Percentiles rank a stretch among this genome's conserved stretches.
Conservation (phyloP, 495 filamentous ascomycete species). For the Trichodelitschia bisporula region DNA sequence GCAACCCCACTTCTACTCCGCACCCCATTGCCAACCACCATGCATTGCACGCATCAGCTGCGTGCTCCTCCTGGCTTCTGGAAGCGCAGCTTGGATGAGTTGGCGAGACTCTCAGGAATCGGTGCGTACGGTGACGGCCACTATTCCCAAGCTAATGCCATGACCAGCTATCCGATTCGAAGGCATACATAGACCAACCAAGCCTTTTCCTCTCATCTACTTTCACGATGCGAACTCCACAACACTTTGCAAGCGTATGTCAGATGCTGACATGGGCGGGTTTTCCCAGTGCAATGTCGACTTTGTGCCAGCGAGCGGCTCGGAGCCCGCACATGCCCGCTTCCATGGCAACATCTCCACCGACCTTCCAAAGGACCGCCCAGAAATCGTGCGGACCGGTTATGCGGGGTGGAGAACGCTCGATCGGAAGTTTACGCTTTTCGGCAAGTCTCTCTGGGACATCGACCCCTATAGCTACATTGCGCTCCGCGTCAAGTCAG, state of each 20-base stretch:
- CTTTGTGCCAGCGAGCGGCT: slow-evolving; percentile 21
- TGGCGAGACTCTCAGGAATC: background rate
- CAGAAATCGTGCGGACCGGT: slow-evolving; percentile 46
- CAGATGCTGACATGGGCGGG: slow-evolving; percentile 67
- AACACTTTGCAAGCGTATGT: slow-evolving; percentile 54
- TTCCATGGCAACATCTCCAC: slow-evolving; percentile 81
- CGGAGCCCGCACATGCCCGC: slow-evolving; percentile 30
- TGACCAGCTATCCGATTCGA: slow-evolving; percentile 21
- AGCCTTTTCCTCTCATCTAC: slow-evolving; percentile 31
- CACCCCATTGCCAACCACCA: no score
- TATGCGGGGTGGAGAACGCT: slow-evolving; percentile 70
- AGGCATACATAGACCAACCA: slow-evolving; percentile 27
- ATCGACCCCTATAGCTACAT: slow-evolving; percentile 74
- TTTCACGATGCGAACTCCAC: slow-evolving; percentile 41
- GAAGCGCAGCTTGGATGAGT: background rate
- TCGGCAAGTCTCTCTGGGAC: slow-evolving; percentile 66
- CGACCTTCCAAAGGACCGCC: slow-evolving; percentile 47
- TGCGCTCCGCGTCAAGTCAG: slow-evolving; percentile 70
- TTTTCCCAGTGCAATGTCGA: slow-evolving; percentile 51
- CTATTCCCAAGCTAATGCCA: slow-evolving; percentile 15
- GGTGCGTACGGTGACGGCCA: background rate
- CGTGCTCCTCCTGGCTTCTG: background rate
- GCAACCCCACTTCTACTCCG: no score
- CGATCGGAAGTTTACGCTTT: slow-evolving; percentile 28
- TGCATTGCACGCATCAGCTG: no score